A percentile compares a stretch with the other conserved stretches of the same genome.
Evolutionary conservation across 768 basidiomycete species (phyloP).

Genomic region (Pulveroboletus sp.): DNA sequence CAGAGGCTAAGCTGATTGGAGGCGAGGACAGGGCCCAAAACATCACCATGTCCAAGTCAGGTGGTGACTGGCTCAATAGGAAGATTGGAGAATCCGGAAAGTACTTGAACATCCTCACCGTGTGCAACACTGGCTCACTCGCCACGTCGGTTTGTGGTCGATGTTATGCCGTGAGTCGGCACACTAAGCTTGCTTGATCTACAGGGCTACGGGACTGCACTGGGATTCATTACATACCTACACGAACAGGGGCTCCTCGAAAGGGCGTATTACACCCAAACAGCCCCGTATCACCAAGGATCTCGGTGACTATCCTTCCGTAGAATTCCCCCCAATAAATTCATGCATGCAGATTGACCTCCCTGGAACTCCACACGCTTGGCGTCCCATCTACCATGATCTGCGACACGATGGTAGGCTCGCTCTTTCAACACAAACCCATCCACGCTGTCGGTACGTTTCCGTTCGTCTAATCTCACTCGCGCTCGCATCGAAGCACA

Average conservation of each 20-base stretch:
- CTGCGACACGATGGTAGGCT: slow-evolving; percentile 97
- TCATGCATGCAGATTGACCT: slow-evolving; percentile 60
- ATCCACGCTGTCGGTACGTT: slow-evolving; percentile 74
- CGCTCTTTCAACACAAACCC: slow-evolving; percentile 79
- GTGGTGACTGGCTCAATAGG: slow-evolving; percentile 79
- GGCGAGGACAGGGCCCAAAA: slow-evolving; percentile 87
- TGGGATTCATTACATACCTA: slow-evolving; percentile 89
- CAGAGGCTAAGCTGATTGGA: slow-evolving; percentile 70
- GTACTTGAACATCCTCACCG: slow-evolving; percentile 78
- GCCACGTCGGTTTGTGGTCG: slow-evolving; percentile 72
- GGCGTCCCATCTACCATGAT: slow-evolving; percentile 88
- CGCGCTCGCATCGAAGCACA: neutral
- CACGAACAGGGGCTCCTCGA: slow-evolving; percentile 73
- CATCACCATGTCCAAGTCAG: slow-evolving; percentile 76
- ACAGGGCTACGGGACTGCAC: slow-evolving; percentile 92
- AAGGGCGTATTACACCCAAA: slow-evolving; percentile 90
- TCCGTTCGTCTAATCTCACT: neutral
- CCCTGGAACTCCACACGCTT: slow-evolving; percentile 82
- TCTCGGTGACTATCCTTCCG: slow-evolving; percentile 46
- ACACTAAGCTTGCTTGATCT: slow-evolving; percentile 1
- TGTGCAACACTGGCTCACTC: slow-evolving; percentile 96
- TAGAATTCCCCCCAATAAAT: neutral
- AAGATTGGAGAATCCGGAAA: slow-evolving; percentile 32
- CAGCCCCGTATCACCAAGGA: slow-evolving; percentile 92
- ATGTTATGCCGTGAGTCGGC: neutral